These are phyloP conservation scores for Neltuma alba DNA, from an alignment of 306 rosid species.

Conservation along the genomic window DNA sequence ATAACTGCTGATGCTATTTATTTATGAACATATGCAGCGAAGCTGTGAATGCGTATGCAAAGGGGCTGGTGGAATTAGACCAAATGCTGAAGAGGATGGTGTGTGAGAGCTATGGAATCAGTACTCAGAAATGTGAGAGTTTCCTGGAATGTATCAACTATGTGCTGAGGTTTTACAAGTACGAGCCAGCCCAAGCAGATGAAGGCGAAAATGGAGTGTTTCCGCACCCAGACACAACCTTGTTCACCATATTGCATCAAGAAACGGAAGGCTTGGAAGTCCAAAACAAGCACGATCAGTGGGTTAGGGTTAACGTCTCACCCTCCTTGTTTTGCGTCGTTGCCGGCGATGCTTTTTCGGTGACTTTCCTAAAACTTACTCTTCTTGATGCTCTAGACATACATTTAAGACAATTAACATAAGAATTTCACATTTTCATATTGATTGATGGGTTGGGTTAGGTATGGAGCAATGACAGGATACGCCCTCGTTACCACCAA, in stretches of 20 bases:
- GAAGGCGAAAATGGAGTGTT: conserved; percentile 31
- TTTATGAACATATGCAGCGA: neutral
- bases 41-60: conserved; percentile 25
- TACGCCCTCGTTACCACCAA: conserved; percentile 24
- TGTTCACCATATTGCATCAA: conserved; percentile 37
- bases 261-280: conserved; percentile 25
- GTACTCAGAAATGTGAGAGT: conserved; percentile 24
- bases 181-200: neutral
- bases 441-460: neutral
- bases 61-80: conserved; percentile 22
- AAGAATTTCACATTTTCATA: too few relatives aligned
- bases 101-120: conserved; percentile 37
- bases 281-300: conserved; percentile 18
- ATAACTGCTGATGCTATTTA: neutral
- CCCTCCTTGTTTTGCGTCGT: conserved; percentile 30
- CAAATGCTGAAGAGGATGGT: conserved; percentile 29
- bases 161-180: conserved; percentile 29
- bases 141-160: conserved; percentile 27
- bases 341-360: conserved; percentile 39
- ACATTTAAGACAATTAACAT: too few relatives aligned
- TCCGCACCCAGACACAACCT: conserved; percentile 36
- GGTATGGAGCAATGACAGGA: conserved; percentile 39
- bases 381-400: too few relatives aligned
- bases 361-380: too few relatives aligned
- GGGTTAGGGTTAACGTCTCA: conserved; percentile 30